Base-by-base conservation (phyloP, 208 protist genomes). In the Borovskyia barvae region DNA sequence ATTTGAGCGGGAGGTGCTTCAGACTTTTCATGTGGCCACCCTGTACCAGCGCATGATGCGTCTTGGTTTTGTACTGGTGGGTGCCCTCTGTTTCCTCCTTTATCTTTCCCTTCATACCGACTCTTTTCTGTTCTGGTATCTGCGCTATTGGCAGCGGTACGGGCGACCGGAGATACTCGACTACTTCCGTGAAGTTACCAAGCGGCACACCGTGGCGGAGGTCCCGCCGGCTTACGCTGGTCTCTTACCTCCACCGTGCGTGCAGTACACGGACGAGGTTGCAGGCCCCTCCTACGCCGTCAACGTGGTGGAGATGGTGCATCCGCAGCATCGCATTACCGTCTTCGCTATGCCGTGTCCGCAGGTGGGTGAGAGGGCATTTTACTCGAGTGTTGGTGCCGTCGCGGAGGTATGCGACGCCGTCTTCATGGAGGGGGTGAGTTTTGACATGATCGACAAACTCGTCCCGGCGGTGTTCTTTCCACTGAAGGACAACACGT, bases 41-140 rank as follows among this genome's bases (percentile, higher is more conserved):
- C 59, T 85, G 55, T 95, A 92, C 56, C 90, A 95, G 43, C 81
- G 86, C 5, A 75, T 81, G 52, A 45, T 82, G 25, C 86, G 85
- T 43, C 14, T 83, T 5, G 78, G 80, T 58, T 39, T 83, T 24
- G 29, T 62, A 3, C 29, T 68, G 5, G 74, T 68, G 24, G 20
- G 78, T 0, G 6, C 77, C 7, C 66, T 95, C 19, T 29, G 80
- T 3, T 24, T 77, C 1, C 50, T 93, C 17, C 15, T 77, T 26
- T 69, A 82, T 26, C 64, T 68, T 24, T 78, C 80, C 2, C 47
- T 89, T n/a, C 59, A 85, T 63, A 75, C 77, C 28, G 85, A 92
- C 48, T 49, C 37, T 20, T 8, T 90, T 22, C 66, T 88, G 14
- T 91, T 91, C 54, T 17, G 80, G 26, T 92, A 82, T 43, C 33